Evolutionary conservation across 78 protist genomes (phyloP).

Genomic region (Speleostelium caveatum): DNA sequence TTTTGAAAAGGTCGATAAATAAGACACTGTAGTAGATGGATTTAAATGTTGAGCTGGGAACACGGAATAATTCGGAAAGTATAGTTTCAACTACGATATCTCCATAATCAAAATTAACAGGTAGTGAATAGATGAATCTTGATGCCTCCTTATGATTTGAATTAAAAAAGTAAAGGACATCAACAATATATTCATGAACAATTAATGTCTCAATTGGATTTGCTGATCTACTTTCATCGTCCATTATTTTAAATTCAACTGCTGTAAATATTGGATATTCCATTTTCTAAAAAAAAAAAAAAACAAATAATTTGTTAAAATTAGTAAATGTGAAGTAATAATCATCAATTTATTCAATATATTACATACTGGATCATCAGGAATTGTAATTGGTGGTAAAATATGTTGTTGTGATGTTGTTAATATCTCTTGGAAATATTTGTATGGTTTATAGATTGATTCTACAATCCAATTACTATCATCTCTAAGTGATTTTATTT

Average conservation of each 20-base stretch:
- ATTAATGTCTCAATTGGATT: conserved; percentile 59
- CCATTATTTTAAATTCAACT: conserved; percentile 42
- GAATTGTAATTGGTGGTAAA: conserved; percentile 51
- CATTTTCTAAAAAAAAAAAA: conserved; percentile 3
- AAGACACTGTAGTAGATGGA: conserved; percentile 45
- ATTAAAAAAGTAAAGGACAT: conserved; percentile 56
- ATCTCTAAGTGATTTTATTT: conserved; percentile 23
- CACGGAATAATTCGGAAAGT: conserved; percentile 40
- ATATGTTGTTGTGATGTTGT: conserved; percentile 38
- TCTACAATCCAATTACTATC: conserved; percentile 14
- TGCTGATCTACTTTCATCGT: not conserved
- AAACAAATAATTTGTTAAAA: not conserved
- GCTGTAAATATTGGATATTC: conserved; percentile 55
- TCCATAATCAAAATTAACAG: conserved; percentile 39
- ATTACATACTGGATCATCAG: conserved; percentile 46
- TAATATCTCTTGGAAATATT: conserved; percentile 8
- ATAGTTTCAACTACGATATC: conserved; percentile 64
- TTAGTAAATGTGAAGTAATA: not conserved
- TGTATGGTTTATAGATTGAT: conserved; percentile 3
- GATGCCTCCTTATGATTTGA: conserved; percentile 47
- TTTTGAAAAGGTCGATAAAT: conserved; percentile 53
- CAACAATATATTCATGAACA: conserved; percentile 51
- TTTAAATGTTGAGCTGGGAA: conserved; percentile 56
- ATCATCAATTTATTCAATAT: not conserved
- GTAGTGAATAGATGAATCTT: conserved; percentile 56